These are phyloP conservation scores for Apophysomyces trapeziformis DNA, from an alignment of 371 early-diverging fungal species.

Conservation along the genomic window DNA sequence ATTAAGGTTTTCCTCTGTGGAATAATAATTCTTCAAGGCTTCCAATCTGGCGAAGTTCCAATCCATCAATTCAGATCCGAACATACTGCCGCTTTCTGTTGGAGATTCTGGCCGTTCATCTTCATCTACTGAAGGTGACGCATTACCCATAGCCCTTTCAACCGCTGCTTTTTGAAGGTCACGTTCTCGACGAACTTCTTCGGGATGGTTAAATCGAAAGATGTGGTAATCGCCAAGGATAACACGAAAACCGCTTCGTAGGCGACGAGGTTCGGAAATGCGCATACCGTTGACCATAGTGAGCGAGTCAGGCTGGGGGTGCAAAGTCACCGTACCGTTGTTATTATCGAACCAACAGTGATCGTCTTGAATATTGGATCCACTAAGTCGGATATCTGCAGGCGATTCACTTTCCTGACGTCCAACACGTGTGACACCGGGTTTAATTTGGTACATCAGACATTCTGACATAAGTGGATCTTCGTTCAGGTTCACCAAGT, in stretches of 20 bases:
- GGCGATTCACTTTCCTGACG: slow-evolving; percentile 38
- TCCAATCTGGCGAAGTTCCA: slow-evolving; percentile 83
- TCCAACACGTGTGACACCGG: slow-evolving; percentile 79
- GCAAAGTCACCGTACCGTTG: slow-evolving; percentile 66
- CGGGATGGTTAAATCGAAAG: slow-evolving; percentile 88
- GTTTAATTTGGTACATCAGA: slow-evolving; percentile 84
- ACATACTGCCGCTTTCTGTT: slow-evolving; percentile 31
- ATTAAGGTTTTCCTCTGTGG: slow-evolving; percentile 48
- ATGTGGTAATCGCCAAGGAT: slow-evolving; percentile 84
- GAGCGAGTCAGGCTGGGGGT: slow-evolving; percentile 61
- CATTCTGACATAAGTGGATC: slow-evolving; percentile 93
- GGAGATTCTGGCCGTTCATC: slow-evolving; percentile 65
- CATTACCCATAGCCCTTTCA: not conserved
- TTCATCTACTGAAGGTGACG: slow-evolving; percentile 15
- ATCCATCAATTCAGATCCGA: slow-evolving; percentile 61
- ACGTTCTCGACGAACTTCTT: slow-evolving; percentile 77
- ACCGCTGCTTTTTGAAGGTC: slow-evolving; percentile 33
- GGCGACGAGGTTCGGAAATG: slow-evolving; percentile 60
- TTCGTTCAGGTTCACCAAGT: slow-evolving; percentile 89
- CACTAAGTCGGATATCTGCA: slow-evolving; percentile 76
- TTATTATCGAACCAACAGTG: slow-evolving; percentile 83
- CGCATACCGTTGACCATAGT: slow-evolving; percentile 82
- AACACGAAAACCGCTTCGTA: slow-evolving; percentile 81
- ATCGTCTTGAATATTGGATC: slow-evolving; percentile 67
- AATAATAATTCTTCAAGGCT: slow-evolving; percentile 58